Percentiles rank a stretch among this genome's conserved stretches.
phyloP scores from a whole-genome alignment of 2,329 filamentous ascomycete species.

The Colletotrichum aenigma region DNA sequence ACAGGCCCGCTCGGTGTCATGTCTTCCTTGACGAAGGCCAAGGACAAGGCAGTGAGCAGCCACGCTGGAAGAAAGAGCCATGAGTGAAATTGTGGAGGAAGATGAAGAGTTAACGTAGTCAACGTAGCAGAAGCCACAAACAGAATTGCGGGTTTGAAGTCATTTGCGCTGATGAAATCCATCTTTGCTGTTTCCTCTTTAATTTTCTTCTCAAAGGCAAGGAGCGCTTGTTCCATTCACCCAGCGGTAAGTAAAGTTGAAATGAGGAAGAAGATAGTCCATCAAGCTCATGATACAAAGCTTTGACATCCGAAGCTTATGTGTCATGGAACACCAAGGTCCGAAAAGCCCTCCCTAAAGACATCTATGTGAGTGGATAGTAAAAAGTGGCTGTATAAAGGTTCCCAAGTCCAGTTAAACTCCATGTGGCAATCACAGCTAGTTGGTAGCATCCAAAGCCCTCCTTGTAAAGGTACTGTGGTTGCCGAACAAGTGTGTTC shows the following conservation, averaged over 20 bases:
- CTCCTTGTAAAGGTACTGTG: background rate
- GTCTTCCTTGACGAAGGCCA: background rate
- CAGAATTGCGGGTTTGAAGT: background rate
- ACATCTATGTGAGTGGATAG: background rate
- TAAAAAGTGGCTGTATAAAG: background rate
- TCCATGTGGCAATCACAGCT: background rate
- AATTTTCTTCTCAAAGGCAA: background rate
- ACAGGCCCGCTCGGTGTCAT: background rate
- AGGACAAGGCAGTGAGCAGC: background rate
- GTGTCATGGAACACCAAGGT: background rate
- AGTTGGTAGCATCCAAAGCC: background rate
- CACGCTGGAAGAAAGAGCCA: background rate
- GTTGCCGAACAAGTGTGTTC: no score
- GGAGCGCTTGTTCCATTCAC: background rate
- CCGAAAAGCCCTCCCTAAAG: background rate
- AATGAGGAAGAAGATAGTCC: accelerated
- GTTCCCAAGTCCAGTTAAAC: background rate
- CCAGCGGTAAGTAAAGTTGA: background rate
- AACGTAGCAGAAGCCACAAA: background rate
- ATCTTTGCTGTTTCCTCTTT: background rate
- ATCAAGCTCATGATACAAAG: background rate
- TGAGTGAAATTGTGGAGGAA: background rate
- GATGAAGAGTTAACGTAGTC: background rate
- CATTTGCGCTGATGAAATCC: background rate
- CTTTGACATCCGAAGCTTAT: background rate